Evolutionary conservation across 805 yeast genomes (phyloP).

Genomic region (Candida wancherniae): DNA sequence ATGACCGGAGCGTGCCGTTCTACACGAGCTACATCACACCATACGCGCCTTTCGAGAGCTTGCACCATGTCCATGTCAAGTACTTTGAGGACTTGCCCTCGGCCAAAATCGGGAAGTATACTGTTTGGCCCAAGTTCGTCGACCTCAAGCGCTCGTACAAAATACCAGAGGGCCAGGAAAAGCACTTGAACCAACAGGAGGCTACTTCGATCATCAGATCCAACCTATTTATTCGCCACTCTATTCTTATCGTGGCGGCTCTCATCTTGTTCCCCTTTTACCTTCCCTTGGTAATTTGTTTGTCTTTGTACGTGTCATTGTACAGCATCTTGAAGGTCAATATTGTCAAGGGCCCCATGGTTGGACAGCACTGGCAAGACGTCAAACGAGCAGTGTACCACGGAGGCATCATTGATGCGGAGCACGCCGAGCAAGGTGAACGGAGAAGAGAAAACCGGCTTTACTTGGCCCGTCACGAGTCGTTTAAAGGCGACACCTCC

Average conservation of each 20-base stretch:
- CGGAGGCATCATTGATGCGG: conserved; percentile 24
- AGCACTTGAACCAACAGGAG: conserved; percentile 31
- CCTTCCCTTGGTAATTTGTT: conserved; percentile 43
- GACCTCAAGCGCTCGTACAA: conserved; percentile 37
- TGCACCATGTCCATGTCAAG: conserved; percentile 44
- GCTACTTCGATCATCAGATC: conserved; percentile 33
- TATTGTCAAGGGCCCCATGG: conserved; percentile 20
- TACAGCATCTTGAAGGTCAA: conserved; percentile 37
- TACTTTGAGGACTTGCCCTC: conserved; percentile 45
- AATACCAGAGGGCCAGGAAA: conserved; percentile 10
- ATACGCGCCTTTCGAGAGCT: conserved; percentile 65
- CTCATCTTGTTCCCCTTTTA: conserved; percentile 42
- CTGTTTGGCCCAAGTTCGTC: conserved; percentile 47
- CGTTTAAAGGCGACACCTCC: conserved; percentile 41
- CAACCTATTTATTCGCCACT: conserved; percentile 21
- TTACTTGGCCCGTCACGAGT: conserved; percentile 25
- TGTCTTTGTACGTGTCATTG: conserved; percentile 33
- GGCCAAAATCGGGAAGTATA: conserved; percentile 32
- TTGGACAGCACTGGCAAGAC: conserved; percentile 29
- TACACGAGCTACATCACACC: conserved; percentile 75
- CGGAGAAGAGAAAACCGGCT: conserved; percentile 25
- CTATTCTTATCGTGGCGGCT: conserved; percentile 22
- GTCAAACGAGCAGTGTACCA: conserved; percentile 31
- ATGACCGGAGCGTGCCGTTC: conserved; percentile 86
- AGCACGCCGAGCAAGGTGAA: conserved; percentile 30